Evolutionary conservation across 2,329 filamentous ascomycete species (phyloP).

Genomic region (Hypoxylon sp.): DNA sequence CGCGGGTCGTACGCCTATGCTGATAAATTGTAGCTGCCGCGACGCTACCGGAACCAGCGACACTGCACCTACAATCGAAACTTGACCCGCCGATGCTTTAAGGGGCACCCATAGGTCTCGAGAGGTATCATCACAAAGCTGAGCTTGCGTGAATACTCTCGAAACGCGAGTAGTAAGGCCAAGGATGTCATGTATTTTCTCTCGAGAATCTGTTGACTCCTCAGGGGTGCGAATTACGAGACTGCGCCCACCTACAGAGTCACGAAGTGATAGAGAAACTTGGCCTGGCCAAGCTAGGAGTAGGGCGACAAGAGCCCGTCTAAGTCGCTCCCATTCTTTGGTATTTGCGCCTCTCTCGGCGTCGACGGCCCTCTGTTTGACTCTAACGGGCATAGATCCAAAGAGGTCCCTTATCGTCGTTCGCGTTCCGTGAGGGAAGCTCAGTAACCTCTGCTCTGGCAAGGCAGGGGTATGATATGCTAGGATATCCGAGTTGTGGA

Average conservation of each 20-base stretch:
- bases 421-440: constrained; percentile 73
- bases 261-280: constrained; percentile 66
- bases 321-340: constrained; percentile 72
- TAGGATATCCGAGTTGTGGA: constrained; percentile 74
- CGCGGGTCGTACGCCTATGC: constrained; percentile 75
- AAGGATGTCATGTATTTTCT: constrained; percentile 21
- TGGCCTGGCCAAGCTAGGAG: constrained; percentile 72
- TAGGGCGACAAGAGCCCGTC: constrained; percentile 65
- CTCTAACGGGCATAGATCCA: constrained; percentile 87
- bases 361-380: constrained; percentile 75
- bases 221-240: constrained; percentile 48
- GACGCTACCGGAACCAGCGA: constrained; percentile 74
- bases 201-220: not conserved
- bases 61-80: constrained; percentile 75
- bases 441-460: constrained; percentile 62
- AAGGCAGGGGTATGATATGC: constrained; percentile 69
- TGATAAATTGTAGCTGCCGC: constrained; percentile 81
- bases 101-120: constrained; percentile 72
- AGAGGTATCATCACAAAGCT: constrained; percentile 63
- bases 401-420: constrained; percentile 83
- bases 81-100: constrained; percentile 67
- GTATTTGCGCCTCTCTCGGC: constrained; percentile 59
- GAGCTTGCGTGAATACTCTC: constrained; percentile 70
- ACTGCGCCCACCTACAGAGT: constrained; percentile 52
- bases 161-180: constrained; percentile 46